Evolutionary conservation across 2,329 filamentous ascomycete species (phyloP), one percentile per base, ranked within the genome.

Genomic region (Westerdykella sp.): DNA sequence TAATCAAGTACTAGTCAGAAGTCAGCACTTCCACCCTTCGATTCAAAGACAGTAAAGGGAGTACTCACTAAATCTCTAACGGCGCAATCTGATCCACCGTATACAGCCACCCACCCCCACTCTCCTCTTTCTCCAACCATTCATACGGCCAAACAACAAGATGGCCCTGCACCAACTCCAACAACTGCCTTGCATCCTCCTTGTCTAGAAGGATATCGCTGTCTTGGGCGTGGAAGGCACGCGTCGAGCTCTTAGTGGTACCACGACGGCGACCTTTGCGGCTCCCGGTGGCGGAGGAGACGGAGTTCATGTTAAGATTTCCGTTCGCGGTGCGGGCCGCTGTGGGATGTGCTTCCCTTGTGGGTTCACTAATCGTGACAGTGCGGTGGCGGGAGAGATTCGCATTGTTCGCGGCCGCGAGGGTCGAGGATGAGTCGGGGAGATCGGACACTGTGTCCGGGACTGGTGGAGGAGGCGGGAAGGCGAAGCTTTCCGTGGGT

Each of bases 21-120:
- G 25, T 28, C 25, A 28, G 25, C 25, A 28, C 25, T 28, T 12
- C 25, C 9, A 28, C 25, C 11, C 25, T 12, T 28, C 18, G 11
- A 28, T 12, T 28, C 25, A 3, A 28, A 9, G 25, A 35, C 32
- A 35, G 16, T 18, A 23, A 38, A 21, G 28, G 12, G 28, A 10
- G 15, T 18, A 55, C 56, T 56, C 43, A 59, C 86, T 98, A 98
- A 60, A 98, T 97, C 71, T 96, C 89, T 69, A 98, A 75, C 44
- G 93, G 93, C 57, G 93, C 94, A 63, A 98, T 84, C 67, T 94
- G 85, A 67, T 98, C 93, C 43, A 97, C 87, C 62, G 91, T 88
- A 69, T 95, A 97, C 49, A 96, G 78, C 93, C 93, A 98, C 63
- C 96, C 95, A 44, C 89, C 87, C 53, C 88, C 90, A 60, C 83